Evolutionary conservation across 192 early-diverging fungal species (phyloP).

Genomic region (Umbelopsis ramanniana): DNA sequence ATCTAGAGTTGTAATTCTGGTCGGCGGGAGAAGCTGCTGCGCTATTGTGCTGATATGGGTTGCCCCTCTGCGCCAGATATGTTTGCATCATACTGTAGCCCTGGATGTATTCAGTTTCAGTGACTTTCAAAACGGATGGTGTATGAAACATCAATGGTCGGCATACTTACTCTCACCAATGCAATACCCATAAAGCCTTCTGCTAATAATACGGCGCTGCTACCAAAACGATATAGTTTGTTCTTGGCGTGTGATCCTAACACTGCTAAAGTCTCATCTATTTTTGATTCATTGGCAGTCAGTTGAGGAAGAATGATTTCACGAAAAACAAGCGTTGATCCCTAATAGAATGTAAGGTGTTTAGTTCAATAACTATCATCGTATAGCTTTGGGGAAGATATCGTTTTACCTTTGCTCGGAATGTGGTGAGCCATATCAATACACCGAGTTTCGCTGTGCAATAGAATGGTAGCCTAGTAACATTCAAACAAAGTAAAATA

Average conservation of each 20-base stretch:
- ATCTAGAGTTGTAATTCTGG: background rate
- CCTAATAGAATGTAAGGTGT: background rate
- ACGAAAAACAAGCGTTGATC: conserved; percentile 7
- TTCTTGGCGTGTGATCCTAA: conserved; percentile 6
- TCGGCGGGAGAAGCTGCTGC: background rate
- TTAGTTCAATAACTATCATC: background rate
- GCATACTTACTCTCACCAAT: background rate
- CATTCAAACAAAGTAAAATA: background rate
- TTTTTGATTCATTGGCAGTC: conserved; percentile 19
- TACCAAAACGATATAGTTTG: background rate
- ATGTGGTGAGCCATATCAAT: conserved; percentile 4
- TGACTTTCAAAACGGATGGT: background rate
- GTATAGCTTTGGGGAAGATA: background rate
- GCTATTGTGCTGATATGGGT: background rate
- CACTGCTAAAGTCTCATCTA: conserved; percentile 1
- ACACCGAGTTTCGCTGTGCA: background rate
- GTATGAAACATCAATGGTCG: background rate
- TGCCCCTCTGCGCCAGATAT: background rate
- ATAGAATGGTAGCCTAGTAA: conserved; percentile 12
- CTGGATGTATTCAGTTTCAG: background rate
- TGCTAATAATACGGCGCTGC: too few relatives aligned
- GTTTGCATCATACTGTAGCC: background rate
- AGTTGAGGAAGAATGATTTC: conserved; percentile 15
- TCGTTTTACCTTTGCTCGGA: background rate
- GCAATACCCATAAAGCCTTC: background rate